Percentiles rank a stretch among this genome's conserved stretches.
phyloP scores from a whole-genome alignment of 208 protist genomes.

The Trypanosoma congolense region DNA sequence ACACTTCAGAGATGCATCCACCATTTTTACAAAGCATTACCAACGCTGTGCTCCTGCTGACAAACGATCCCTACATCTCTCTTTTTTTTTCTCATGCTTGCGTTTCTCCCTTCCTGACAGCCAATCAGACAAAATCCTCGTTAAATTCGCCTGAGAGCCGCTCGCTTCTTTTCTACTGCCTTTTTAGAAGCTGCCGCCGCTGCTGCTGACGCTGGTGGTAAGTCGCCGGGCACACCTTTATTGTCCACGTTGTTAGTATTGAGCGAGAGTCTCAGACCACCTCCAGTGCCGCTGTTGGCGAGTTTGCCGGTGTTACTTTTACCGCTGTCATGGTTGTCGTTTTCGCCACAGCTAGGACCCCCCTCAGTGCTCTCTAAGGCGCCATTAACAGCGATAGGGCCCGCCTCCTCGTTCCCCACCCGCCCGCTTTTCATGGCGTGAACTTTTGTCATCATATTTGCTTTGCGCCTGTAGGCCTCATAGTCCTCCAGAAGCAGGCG shows the following conservation, averaged over 20 bases:
- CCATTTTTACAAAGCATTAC: too few relatives aligned
- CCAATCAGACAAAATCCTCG: not conserved
- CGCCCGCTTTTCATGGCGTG: constrained; percentile 44
- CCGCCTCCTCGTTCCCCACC: too few relatives aligned
- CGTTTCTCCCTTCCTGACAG: not conserved
- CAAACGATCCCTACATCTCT: too few relatives aligned
- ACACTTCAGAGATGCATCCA: too few relatives aligned
- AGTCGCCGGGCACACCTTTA: not conserved
- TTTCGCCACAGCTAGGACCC: too few relatives aligned
- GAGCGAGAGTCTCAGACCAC: not conserved
- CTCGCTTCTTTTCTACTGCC: constrained; percentile 54
- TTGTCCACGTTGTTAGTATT: constrained; percentile 1
- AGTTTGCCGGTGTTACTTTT: constrained; percentile 18
- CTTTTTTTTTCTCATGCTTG: too few relatives aligned
- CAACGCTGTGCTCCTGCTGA: too few relatives aligned
- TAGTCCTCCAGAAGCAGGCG: constrained; percentile 96
- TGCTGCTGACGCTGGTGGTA: constrained; percentile 7
- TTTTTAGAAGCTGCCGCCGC: constrained; percentile 19
- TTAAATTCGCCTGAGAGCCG: constrained; percentile 51
- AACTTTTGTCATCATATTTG: constrained; percentile 73
- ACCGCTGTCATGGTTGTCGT: too few relatives aligned
- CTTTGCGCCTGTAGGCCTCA: constrained; percentile 73
- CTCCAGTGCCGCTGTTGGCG: constrained; percentile 6
- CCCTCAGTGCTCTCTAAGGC: constrained; percentile 5
- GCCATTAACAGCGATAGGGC: constrained; percentile 28